Conservation (phyloP, 192 early-diverging fungal species). For the Piromyces sp. region DNA sequence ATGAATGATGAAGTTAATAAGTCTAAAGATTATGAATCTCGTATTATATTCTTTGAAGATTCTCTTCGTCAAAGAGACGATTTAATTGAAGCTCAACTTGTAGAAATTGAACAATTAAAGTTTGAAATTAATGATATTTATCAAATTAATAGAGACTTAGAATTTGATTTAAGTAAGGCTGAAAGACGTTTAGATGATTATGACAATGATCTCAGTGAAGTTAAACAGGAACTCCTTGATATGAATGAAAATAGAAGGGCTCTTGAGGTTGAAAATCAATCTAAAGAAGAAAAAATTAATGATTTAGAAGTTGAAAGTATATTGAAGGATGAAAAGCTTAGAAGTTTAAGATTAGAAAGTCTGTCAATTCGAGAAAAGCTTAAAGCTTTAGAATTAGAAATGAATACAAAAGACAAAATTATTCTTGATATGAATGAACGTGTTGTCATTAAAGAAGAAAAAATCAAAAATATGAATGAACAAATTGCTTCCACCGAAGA, state of each 20-base stretch:
- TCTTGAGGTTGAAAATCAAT: not conserved
- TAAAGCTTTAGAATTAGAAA: not conserved
- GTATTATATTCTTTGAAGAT: not conserved
- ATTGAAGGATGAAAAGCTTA: not conserved
- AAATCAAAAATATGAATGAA: not conserved
- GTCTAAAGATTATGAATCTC: not conserved
- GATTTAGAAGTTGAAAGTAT: not conserved
- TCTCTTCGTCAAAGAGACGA: not conserved
- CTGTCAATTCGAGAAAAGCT: not conserved
- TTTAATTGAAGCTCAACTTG: not conserved
- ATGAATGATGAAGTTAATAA: not conserved
- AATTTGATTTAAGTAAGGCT: not conserved
- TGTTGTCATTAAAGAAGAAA: not conserved
- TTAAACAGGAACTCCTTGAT: not conserved
- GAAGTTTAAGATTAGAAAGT: not conserved
- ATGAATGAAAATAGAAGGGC: not conserved
- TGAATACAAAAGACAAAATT: not conserved
- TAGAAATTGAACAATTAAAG: not conserved
- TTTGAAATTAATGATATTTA: not conserved
- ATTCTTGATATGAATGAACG: not conserved
- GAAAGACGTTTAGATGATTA: not conserved
- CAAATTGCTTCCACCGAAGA: not conserved
- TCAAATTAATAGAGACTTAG: not conserved
- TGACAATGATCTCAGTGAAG: not conserved
- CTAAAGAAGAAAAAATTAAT: not conserved